phyloP scores from a whole-genome alignment of 176 grass and related monocot genomes.

The Zoysia pacifica region DNA sequence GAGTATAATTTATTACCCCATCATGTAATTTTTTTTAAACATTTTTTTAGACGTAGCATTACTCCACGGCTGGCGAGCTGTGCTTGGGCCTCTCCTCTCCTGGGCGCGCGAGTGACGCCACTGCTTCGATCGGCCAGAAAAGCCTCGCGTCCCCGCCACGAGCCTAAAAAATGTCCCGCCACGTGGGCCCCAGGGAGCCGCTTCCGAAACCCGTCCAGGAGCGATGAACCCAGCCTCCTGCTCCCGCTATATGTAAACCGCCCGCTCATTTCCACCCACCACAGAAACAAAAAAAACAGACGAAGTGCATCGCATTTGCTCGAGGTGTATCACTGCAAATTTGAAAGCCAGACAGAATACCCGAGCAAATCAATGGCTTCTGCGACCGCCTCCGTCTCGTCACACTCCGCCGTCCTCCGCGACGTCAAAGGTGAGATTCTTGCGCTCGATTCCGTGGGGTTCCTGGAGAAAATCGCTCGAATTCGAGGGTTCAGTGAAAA shows the following conservation, averaged over 20 bases:
- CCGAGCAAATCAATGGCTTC: constrained; percentile 56
- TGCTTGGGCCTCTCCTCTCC: too few species aligned
- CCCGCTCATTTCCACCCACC: constrained; percentile 14
- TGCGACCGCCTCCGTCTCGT: constrained; percentile 71
- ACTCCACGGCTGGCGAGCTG: too few species aligned
- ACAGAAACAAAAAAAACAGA: constrained; percentile 35
- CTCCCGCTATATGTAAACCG: constrained; percentile 50
- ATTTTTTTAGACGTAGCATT: too few species aligned
- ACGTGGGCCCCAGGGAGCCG: not conserved
- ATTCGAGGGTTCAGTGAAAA: not conserved
- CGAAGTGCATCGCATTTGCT: constrained; percentile 10
- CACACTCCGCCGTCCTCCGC: constrained; percentile 50
- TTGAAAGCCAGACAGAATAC: not conserved
- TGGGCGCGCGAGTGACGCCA: constrained; percentile 43
- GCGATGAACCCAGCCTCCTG: constrained; percentile 47
- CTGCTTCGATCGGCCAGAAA: constrained; percentile 54
- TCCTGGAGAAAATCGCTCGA: not conserved
- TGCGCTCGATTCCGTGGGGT: not conserved
- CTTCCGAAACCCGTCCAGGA: constrained; percentile 56
- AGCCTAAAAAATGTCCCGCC: not conserved
- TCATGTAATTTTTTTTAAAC: too few species aligned
- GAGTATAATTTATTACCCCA: too few species aligned
- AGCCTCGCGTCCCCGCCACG: not conserved
- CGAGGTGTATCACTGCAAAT: not conserved
- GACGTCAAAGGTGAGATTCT: constrained; percentile 62